Base-by-base conservation (phyloP, 257 asterid genomes). In the Ilex asprella region DNA sequence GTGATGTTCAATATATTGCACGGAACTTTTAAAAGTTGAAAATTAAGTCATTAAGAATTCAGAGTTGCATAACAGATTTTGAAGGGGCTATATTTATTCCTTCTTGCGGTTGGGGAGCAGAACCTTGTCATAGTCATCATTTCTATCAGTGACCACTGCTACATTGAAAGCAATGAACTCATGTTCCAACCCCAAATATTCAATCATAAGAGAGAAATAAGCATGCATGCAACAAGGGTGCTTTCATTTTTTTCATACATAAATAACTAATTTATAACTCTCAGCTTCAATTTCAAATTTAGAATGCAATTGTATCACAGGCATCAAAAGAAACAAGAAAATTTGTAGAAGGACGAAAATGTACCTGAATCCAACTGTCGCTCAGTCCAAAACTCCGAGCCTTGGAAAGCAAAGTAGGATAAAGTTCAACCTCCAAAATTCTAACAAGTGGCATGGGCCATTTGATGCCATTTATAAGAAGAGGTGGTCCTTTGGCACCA, bases 321-420 rank as follows among this genome's bases (percentile, higher is more conserved):
- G 53, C 50, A 35, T 41, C n/a, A n/a, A 35, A 27, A 63, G 32
- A 60, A 43, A 58, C 55, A 62, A 62, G 57, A 12, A 66, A 61
- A 56, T 55, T 59, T 64, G 50, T 47, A 60, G 59, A 31, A 50
- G 58, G 52, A 71, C 51, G 21, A 63, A 46, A 65, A 43, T 47
- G 52, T 77, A 87, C 99, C 92, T 89, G 88, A 80, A 93, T 84
- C 99, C 99, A 93, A 72, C 79, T 67, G 79, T 90, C 97, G 52
- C 83, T 87, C 31, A 93, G 82, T 72, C 99, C 99, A 75, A 89
- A 93, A 77, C 97, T 93, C 69, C 99, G 96, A 75, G 99, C 99
- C 83, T 93, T 89, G 73, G 99, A 93, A 61, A 93, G 99, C 75
- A 93, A 73, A 31, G 96, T 89, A 44, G 99, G 99, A 72, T 89